A percentile compares a stretch with the other conserved stretches of the same genome.
Conservation (phyloP, 2,329 filamentous ascomycete genomes). For the Pestalotiopsis fici region DNA sequence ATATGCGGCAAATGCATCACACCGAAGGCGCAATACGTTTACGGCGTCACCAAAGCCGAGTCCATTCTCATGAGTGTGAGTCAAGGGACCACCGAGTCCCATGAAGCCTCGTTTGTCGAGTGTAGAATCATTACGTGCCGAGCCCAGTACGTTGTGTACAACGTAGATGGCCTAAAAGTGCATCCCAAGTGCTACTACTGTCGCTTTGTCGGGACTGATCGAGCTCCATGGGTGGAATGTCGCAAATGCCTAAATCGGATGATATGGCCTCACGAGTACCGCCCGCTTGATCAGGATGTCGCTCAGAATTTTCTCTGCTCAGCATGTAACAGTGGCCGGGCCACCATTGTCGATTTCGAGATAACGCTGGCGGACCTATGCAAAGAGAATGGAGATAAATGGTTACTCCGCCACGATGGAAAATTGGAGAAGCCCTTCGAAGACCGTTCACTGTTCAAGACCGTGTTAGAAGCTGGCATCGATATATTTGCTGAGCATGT, state of each 20-base stretch:
- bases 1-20: slow-evolving; percentile 30
- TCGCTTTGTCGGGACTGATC: slow-evolving; percentile 26
- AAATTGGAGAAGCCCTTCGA: slow-evolving; percentile 37
- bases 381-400: slow-evolving; percentile 41
- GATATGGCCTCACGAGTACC: slow-evolving; percentile 47
- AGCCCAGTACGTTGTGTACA: slow-evolving; percentile 52
- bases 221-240: slow-evolving; percentile 46
- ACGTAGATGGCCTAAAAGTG: slow-evolving; percentile 38
- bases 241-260: slow-evolving; percentile 43
- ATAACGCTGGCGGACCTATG: slow-evolving; percentile 37
- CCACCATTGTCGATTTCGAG: slow-evolving; percentile 37
- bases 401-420: slow-evolving; percentile 43
- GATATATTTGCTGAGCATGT: slow-evolving; percentile 36
- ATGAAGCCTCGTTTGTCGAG: slow-evolving; percentile 45
- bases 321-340: slow-evolving; percentile 35
- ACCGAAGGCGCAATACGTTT: slow-evolving; percentile 14
- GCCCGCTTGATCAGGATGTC: slow-evolving; percentile 31
- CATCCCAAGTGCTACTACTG: slow-evolving; percentile 52
- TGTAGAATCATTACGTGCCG: slow-evolving; percentile 43
- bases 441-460: slow-evolving; percentile 40
- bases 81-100: slow-evolving; percentile 28
- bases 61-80: slow-evolving; percentile 29
- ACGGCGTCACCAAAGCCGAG: slow-evolving; percentile 23
- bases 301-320: slow-evolving; percentile 38
- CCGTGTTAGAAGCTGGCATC: slow-evolving; percentile 31